Percentiles rank a stretch among this genome's conserved stretches.
Evolutionary conservation across 805 yeast species (phyloP).

Genomic region (Ogataea degrootiae): DNA sequence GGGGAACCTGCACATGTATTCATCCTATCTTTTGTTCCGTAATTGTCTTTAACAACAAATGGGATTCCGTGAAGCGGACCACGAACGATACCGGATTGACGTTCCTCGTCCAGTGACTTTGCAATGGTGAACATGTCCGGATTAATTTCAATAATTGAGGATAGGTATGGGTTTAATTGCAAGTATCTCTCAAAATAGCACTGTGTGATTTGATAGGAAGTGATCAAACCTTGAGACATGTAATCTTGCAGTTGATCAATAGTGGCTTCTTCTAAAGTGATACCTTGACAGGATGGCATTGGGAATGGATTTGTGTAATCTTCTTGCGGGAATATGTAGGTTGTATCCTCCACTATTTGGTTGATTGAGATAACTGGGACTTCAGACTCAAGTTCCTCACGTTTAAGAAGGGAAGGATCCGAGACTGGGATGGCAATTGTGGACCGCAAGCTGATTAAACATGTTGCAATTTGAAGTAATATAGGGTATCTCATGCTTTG

Average conservation of each 20-base stretch:
- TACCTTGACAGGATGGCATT: slow-evolving; percentile 22
- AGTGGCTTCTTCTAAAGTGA: slow-evolving; percentile 27
- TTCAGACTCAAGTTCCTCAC: background rate
- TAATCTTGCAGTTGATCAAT: slow-evolving; percentile 27
- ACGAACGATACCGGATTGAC: slow-evolving; percentile 19
- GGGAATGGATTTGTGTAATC: slow-evolving; percentile 7
- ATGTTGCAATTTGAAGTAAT: no score
- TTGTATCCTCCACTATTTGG: background rate
- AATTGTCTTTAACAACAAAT: slow-evolving; percentile 27
- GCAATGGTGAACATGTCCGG: slow-evolving; percentile 26
- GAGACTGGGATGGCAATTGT: background rate
- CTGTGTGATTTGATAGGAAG: slow-evolving; percentile 19
- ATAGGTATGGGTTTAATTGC: slow-evolving; percentile 23
- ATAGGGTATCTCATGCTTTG: no score
- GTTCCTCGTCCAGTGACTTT: slow-evolving; percentile 19
- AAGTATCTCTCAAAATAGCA: slow-evolving; percentile 24
- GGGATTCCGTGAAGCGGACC: slow-evolving; percentile 29
- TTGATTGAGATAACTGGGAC: background rate
- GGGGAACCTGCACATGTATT: slow-evolving; percentile 24
- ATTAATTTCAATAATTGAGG: slow-evolving; percentile 20
- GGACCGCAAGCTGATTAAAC: background rate
- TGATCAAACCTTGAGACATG: slow-evolving; percentile 16
- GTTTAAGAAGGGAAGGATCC: background rate
- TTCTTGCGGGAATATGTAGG: slow-evolving; percentile 1
- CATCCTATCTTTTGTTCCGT: slow-evolving; percentile 26